Percentiles rank a stretch among this genome's conserved stretches.
Conservation (phyloP, 495 filamentous ascomycete genomes). For the Neurospora sp. region DNA sequence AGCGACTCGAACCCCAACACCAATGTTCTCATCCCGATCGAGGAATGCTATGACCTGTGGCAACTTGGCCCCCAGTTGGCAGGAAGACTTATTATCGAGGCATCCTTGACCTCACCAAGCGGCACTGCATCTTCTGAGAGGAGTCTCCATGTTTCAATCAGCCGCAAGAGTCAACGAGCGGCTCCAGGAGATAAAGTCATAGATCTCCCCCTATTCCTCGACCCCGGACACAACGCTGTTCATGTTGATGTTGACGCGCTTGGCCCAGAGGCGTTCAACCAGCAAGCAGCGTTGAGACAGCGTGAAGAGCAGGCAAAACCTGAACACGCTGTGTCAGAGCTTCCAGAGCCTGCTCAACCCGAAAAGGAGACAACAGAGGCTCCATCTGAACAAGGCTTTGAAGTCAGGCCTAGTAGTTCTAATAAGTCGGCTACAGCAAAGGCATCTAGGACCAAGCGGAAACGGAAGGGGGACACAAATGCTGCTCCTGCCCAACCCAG, state of each 20-base stretch:
- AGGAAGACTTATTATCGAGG: neutral
- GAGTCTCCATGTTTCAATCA: neutral
- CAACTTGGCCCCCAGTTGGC: neutral
- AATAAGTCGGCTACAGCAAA: neutral
- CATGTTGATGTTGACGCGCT: slow-evolving; percentile 4
- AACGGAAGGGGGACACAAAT: neutral
- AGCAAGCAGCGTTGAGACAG: neutral
- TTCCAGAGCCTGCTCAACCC: neutral
- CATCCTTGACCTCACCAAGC: neutral
- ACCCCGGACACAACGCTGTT: slow-evolving; percentile 2
- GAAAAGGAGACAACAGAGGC: neutral
- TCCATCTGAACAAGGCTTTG: neutral
- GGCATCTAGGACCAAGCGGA: neutral
- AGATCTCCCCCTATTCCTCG: slow-evolving; percentile 3
- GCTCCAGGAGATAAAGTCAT: neutral
- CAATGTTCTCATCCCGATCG: neutral
- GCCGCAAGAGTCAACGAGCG: neutral
- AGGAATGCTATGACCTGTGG: neutral
- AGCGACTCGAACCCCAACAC: neutral
- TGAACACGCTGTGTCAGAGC: neutral
- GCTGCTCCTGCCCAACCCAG: neutral
- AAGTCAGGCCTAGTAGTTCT: neutral
- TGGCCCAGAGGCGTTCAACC: neutral
- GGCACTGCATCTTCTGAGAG: neutral
- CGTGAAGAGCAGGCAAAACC: neutral